These are phyloP conservation scores for Fusarium tuaranense DNA, from an alignment of 2,329 filamentous ascomycete genomes.

Conservation along the genomic window DNA sequence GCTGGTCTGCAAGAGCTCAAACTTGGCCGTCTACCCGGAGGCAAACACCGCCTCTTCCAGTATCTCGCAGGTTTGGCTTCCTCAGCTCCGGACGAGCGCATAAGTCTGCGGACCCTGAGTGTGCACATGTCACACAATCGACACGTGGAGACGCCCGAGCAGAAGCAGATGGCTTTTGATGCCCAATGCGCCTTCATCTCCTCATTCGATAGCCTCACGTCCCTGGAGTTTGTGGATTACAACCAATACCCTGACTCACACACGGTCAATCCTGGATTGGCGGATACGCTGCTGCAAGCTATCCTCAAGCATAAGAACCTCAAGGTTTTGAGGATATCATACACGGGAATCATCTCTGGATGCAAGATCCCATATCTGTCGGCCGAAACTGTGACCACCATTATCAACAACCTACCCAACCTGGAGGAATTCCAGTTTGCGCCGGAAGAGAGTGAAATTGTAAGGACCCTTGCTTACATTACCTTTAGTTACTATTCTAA, in stretches of 20 bases:
- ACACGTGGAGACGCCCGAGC: background rate
- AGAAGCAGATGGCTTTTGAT: background rate
- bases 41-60: background rate
- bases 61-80: constrained; percentile 2
- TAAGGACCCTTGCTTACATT: background rate
- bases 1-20: constrained; percentile 10
- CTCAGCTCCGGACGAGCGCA: background rate
- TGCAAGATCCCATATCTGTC: constrained; percentile 20
- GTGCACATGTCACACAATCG: background rate
- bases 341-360: background rate
- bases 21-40: background rate
- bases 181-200: constrained; percentile 17
- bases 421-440: constrained; percentile 25
- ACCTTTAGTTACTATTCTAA: background rate
- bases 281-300: constrained; percentile 12
- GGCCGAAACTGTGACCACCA: constrained; percentile 6
- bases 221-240: constrained; percentile 9
- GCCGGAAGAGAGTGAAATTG: constrained; percentile 10
- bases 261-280: constrained; percentile 9
- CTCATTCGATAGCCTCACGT: constrained; percentile 30
- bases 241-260: background rate
- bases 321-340: constrained; percentile 12
- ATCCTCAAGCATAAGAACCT: constrained; percentile 34
- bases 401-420: constrained; percentile 21
- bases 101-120: constrained; percentile 10